These are phyloP conservation scores for Anethum foeniculum DNA, from an alignment of 140 eudicot genomes.

Conservation along the genomic window DNA sequence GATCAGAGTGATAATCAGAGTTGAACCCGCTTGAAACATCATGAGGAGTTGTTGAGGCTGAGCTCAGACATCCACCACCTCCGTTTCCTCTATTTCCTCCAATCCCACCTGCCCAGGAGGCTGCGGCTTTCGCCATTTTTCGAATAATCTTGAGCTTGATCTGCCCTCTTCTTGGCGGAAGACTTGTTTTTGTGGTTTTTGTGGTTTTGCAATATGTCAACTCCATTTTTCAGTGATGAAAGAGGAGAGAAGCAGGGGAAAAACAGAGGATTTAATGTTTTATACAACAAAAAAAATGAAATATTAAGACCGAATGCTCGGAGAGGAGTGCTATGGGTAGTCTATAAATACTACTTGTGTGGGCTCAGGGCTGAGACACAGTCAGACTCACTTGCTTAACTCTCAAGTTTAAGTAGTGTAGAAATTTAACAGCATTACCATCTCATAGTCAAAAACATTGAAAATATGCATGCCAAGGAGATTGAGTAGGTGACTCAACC, in stretches of 20 bases:
- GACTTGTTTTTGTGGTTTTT: not conserved
- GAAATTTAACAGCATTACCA: not conserved
- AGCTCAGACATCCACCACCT: constrained; percentile 7
- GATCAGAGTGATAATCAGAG: not conserved
- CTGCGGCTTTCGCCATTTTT: not conserved
- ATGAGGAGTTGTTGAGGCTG: constrained; percentile 7
- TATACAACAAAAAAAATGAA: not conserved
- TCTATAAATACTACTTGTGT: not conserved
- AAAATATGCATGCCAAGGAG: not conserved
- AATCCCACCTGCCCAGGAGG: not conserved
- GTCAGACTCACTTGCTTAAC: not conserved
- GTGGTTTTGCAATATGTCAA: not conserved
- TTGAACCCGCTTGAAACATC: not conserved
- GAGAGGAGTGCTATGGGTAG: not conserved
- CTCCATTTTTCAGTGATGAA: not conserved
- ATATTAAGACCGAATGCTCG: not conserved
- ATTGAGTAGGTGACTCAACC: not conserved
- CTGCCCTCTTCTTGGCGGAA: not conserved
- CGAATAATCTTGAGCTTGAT: constrained; percentile 1
- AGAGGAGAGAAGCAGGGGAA: not conserved
- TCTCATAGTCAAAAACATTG: not conserved
- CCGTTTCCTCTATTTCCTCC: not conserved
- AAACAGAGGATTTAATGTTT: not conserved
- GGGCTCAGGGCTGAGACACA: not conserved
- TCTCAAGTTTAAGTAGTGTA: not conserved